These are phyloP conservation scores for Tulasnella sp. DNA, from an alignment of 768 basidiomycete species.

Conservation along the genomic window DNA sequence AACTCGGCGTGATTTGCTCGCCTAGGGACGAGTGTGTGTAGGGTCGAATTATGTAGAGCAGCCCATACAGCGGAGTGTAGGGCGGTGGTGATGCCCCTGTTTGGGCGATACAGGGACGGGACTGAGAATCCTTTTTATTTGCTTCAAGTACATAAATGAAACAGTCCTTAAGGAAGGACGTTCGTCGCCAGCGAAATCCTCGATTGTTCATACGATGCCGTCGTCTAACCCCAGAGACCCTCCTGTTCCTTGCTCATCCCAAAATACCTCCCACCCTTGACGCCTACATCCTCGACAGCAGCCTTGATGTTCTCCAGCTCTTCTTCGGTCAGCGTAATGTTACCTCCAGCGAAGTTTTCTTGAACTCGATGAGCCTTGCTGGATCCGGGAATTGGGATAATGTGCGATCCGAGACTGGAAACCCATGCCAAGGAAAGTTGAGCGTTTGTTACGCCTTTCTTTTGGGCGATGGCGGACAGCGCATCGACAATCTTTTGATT, in stretches of 20 bases:
- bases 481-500: constrained; percentile 52
- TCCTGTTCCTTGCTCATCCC: constrained; percentile 11
- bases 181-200: no score
- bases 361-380: constrained; percentile 28
- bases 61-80: not conserved
- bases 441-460: constrained; percentile 50
- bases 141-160: not conserved
- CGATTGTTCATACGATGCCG: no score
- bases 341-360: constrained; percentile 27
- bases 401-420: constrained; percentile 46
- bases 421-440: constrained; percentile 53
- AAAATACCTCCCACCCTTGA: constrained; percentile 32
- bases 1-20: no score
- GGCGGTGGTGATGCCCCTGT: not conserved
- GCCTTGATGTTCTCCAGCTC: constrained; percentile 25
- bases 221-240: constrained; percentile 12
- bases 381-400: constrained; percentile 55
- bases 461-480: constrained; percentile 47
- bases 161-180: not conserved
- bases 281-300: not conserved
- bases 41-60: no score
- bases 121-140: no score
- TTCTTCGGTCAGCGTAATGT: constrained; percentile 15
- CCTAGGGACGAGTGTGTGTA: no score
- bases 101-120: constrained; percentile 36